Conservation (phyloP, 768 basidiomycete genomes). For the Suillus placidus region DNA sequence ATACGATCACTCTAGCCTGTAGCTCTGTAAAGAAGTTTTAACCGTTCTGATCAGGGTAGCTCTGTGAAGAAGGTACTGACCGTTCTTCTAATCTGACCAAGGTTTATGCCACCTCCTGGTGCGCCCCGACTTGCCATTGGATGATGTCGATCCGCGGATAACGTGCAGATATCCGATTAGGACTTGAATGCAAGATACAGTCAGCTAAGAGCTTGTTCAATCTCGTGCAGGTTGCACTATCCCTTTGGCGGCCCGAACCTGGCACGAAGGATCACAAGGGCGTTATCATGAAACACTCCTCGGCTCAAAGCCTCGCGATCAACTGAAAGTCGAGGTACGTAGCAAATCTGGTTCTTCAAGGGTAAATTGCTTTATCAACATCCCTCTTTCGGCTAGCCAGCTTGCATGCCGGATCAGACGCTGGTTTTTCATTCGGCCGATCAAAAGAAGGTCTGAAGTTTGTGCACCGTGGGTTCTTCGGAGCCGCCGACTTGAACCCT, state of each 20-base stretch:
- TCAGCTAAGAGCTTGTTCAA: too few species aligned
- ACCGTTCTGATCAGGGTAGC: neutral
- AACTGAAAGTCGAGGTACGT: constrained; percentile 1
- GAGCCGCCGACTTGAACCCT: neutral
- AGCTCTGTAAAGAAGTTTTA: neutral
- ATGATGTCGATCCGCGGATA: neutral
- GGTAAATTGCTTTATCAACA: neutral
- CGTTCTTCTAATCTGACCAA: neutral
- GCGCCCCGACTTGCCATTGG: neutral
- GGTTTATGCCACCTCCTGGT: neutral
- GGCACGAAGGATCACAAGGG: neutral
- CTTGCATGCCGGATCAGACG: constrained; percentile 4
- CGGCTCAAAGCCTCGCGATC: constrained; percentile 1
- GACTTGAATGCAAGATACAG: neutral
- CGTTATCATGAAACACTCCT: neutral
- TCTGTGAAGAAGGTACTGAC: neutral
- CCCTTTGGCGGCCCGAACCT: neutral
- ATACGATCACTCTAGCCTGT: neutral
- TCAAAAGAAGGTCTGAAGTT: neutral
- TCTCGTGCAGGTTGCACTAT: neutral
- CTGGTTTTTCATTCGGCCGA: constrained; percentile 1
- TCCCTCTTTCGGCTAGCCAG: constrained; percentile 4
- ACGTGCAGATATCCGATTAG: neutral
- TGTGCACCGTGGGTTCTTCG: neutral
- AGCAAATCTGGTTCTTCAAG: neutral